Evolutionary conservation across 805 yeast species (phyloP).

Genomic region (Candida insectalens): DNA sequence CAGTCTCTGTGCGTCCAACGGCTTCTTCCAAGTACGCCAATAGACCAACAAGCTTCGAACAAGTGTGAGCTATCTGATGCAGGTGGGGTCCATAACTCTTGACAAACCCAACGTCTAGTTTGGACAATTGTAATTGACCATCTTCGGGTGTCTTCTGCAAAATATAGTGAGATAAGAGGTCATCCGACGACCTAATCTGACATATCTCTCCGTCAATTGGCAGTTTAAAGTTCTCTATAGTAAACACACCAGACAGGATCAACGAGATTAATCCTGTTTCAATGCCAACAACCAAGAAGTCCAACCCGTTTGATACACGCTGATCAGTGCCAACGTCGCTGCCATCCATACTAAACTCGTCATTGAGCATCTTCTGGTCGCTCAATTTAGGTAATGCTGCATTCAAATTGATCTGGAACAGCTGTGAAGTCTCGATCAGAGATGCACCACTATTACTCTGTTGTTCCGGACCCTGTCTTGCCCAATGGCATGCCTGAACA

Average conservation of each 20-base stretch:
- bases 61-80: conserved; percentile 23
- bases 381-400: conserved; percentile 16
- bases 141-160: conserved; percentile 11
- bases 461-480: background rate
- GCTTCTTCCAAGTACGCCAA: conserved; percentile 26
- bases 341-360: conserved; percentile 11
- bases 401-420: conserved; percentile 16
- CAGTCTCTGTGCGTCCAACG: conserved; percentile 18
- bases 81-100: conserved; percentile 19
- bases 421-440: too few species aligned
- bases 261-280: conserved; percentile 15
- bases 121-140: conserved; percentile 7
- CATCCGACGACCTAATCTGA: conserved; percentile 11
- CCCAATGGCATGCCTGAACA: conserved; percentile 1
- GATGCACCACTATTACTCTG: too few species aligned
- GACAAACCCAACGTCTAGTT: conserved; percentile 20
- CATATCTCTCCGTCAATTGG: conserved; percentile 10
- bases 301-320: conserved; percentile 8
- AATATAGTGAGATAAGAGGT: conserved; percentile 18
- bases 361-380: conserved; percentile 10
- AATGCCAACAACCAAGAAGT: conserved; percentile 20
- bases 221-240: conserved; percentile 17
- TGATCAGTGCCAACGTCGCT: background rate
- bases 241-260: conserved; percentile 25
- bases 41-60: conserved; percentile 27